Evolutionary conservation across 768 basidiomycete genomes (phyloP).

Genomic region (Mycena sanguinolenta): DNA sequence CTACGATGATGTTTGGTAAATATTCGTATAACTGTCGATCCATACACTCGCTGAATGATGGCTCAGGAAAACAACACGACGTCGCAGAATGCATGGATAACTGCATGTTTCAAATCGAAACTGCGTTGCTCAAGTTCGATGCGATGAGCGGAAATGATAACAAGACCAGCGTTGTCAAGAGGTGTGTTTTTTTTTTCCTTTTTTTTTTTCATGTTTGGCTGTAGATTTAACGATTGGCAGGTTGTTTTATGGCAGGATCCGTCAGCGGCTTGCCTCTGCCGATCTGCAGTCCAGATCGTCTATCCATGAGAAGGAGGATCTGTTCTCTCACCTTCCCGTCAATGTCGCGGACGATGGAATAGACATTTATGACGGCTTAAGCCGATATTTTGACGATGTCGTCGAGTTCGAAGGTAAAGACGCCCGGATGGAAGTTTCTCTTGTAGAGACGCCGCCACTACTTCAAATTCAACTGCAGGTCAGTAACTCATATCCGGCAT

Average conservation of each 20-base stretch:
- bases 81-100: slow-evolving; percentile 99
- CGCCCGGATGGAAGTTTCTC: slow-evolving; percentile 87
- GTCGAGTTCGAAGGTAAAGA: slow-evolving; percentile 91
- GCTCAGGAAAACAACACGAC: slow-evolving; percentile 94
- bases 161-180: slow-evolving; percentile 85
- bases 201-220: not conserved
- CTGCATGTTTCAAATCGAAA: slow-evolving; percentile 98
- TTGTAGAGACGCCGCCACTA: slow-evolving; percentile 89
- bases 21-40: not conserved
- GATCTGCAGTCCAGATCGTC: slow-evolving; percentile 61
- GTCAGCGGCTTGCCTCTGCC: slow-evolving; percentile 59
- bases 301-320: slow-evolving; percentile 88
- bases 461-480: slow-evolving; percentile 98
- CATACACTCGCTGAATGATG: slow-evolving; percentile 26
- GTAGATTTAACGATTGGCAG: slow-evolving; percentile 41
- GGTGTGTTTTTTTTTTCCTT: slow-evolving; percentile 57
- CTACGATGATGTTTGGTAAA: slow-evolving; percentile 91
- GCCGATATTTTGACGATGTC: slow-evolving; percentile 90
- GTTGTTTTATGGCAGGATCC: slow-evolving; percentile 90
- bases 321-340: slow-evolving; percentile 94
- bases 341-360: slow-evolving; percentile 91
- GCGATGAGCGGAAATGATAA: slow-evolving; percentile 61
- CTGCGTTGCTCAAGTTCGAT: slow-evolving; percentile 85
- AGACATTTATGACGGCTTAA: slow-evolving; percentile 94
- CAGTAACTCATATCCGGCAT: slow-evolving; percentile 35